Percentiles rank a stretch among this genome's conserved stretches.
phyloP scores from a whole-genome alignment of 2,329 filamentous ascomycete genomes.

The Penicillium sp. region DNA sequence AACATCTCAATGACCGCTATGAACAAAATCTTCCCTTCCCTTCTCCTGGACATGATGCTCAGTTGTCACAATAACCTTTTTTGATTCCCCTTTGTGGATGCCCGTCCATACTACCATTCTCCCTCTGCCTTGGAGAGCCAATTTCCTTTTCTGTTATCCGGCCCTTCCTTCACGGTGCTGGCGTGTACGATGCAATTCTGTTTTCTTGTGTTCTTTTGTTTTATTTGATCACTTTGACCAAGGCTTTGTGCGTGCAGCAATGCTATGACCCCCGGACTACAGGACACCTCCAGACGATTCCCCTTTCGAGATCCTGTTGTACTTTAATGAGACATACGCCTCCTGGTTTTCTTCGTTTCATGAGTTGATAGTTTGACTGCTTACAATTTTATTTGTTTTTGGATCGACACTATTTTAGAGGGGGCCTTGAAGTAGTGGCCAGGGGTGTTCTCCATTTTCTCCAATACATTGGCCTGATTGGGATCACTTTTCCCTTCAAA shows the following conservation, averaged over 20 bases:
- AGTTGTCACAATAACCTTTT: slow-evolving; percentile 29
- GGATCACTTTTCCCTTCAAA: too few species aligned
- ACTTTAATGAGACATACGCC: slow-evolving; percentile 24
- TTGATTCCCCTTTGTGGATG: slow-evolving; percentile 20
- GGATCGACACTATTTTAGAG: neutral
- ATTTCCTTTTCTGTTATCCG: slow-evolving; percentile 8
- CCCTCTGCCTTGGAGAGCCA: slow-evolving; percentile 14
- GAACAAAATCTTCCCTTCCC: slow-evolving; percentile 18
- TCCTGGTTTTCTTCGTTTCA: slow-evolving; percentile 10
- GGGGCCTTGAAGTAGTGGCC: neutral
- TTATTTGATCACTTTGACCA: slow-evolving; percentile 8
- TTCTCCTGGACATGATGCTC: slow-evolving; percentile 30
- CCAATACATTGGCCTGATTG: too few species aligned
- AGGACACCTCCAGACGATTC: slow-evolving; percentile 28
- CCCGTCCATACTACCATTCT: slow-evolving; percentile 10
- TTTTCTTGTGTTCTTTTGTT: slow-evolving; percentile 11
- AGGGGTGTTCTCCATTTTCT: neutral
- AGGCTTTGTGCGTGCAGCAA: slow-evolving; percentile 19
- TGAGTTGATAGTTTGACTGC: slow-evolving; percentile 19
- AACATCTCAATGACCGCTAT: slow-evolving; percentile 5
- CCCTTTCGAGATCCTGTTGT: slow-evolving; percentile 22
- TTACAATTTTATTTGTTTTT: slow-evolving; percentile 16
- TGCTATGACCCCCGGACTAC: slow-evolving; percentile 24
- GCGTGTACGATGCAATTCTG: slow-evolving; percentile 22
- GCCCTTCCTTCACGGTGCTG: slow-evolving; percentile 18